Evolutionary conservation across 257 asterid genomes (phyloP), one percentile per base, ranked within the genome.

Genomic region (Vinca minor): DNA sequence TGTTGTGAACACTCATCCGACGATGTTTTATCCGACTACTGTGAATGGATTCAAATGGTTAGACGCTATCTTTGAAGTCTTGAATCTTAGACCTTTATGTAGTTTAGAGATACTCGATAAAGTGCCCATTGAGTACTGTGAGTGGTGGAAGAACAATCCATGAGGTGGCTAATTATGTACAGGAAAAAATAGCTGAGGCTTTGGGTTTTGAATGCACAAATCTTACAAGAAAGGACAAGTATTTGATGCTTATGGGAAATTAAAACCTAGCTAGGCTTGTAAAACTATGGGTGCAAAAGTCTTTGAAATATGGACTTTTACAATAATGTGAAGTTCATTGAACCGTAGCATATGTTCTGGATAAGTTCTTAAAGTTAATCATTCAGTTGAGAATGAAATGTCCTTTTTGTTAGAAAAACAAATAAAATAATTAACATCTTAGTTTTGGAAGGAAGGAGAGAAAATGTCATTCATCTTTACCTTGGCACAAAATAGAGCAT

Each of bases 141-240:
- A 86, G 73, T 8, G 89, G 95, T 0, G 96, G 98, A 70, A 92
- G 74, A 11, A 68, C 93, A 1, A 71, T 90, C 64, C 70, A 72
- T n/a, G 95, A 87, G 46, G 98, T 92, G 65, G 98, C 98, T n/a
- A 92, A 92, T 29, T 74, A 83, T n/a, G 78, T 92, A 57, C 98
- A 92, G 81, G 81, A 63, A 34, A 67, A 82, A 26, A 28, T 92
- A 67, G 96, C 72, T 0, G 69, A 67, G 25, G 98, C 96, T 1
- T 72, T 92, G 79, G 98, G 98, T 26, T 92, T 92, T 65, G 86
- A 88, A 67, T 89, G 96, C 75, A 92, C 98, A 0, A 65, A 21
- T 52, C 57, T 86, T 26, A 92, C 98, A 9, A 88, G 98, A 56
- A 84, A 82, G 74, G 95, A 92, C 48, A 92, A 92, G 93, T 92